Base-by-base conservation (phyloP, 768 basidiomycete species). In the Boletellus ananiceps region DNA sequence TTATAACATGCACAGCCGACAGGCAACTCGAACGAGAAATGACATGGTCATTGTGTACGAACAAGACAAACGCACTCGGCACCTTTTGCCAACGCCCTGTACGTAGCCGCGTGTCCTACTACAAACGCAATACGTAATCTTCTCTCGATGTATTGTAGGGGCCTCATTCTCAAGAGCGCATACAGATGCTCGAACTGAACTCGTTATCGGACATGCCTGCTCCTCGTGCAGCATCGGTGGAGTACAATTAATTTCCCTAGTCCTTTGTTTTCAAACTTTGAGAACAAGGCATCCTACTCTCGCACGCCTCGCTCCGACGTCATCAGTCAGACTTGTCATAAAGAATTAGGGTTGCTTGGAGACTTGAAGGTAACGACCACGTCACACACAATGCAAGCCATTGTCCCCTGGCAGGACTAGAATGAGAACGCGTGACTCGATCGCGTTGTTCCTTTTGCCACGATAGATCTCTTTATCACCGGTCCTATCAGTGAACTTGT, bases 191-290 rank as follows among this genome's bases (percentile, higher is more conserved):
- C 32, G n/a, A 21, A 25, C 21, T 9, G 46, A 57, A 43, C 40
- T 11, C 23, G 14, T 34, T 19, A 14, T 14, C 39, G 12, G 19
- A 33, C 27, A 46, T 40, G 45, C 47, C 14, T n/a, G 19, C 11
- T n/a, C 58, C 43, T 50, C 49, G 16, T 47, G 51, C n/a, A 44
- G 7, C 42, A 13, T 19, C 19, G 3, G 37, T 40, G 50, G 57
- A 37, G 40, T 21, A 32, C 29, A 1, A 34, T 45, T 51, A 18
- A 40, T 39, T 31, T 1, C 18, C 14, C 23, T 15, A 29, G 7
- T 34, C 6, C 23, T 8, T 27, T 39, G 18, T 15, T 41, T 42
- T 14, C 43, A 8, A 29, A 34, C 40, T 38, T 37, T 29, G 32
- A 31, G 34, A 15, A 19, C 36, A 46, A 11, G 3, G 12, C 25